These are phyloP conservation scores for Aspergillus calidoustus DNA, from an alignment of 2,329 filamentous ascomycete genomes.

Conservation along the genomic window DNA sequence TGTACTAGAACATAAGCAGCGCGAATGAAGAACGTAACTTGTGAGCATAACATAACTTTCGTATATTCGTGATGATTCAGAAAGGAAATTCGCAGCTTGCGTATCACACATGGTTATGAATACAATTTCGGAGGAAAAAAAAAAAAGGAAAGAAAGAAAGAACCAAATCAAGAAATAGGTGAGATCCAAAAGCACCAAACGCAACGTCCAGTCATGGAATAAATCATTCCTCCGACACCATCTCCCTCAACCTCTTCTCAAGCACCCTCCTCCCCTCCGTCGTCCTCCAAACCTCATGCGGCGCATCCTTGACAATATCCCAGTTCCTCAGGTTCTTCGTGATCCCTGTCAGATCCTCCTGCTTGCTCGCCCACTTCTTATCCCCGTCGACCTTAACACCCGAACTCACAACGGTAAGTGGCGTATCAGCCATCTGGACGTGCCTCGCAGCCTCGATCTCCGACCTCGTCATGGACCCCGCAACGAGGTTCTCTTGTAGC, in stretches of 20 bases:
- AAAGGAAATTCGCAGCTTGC: not conserved
- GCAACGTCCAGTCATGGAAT: not conserved
- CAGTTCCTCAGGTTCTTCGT: slow-evolving; percentile 79
- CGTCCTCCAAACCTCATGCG: slow-evolving; percentile 84
- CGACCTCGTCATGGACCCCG: slow-evolving; percentile 78
- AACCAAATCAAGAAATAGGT: not conserved
- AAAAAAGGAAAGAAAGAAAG: not conserved
- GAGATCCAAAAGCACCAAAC: not conserved
- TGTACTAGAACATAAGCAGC: not conserved
- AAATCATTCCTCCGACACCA: slow-evolving; percentile 54
- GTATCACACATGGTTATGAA: not conserved
- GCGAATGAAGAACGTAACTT: not conserved
- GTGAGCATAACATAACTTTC: not conserved
- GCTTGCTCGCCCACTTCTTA: slow-evolving; percentile 77
- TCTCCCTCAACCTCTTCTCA: slow-evolving; percentile 75
- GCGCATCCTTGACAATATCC: slow-evolving; percentile 84
- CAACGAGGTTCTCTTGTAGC: slow-evolving; percentile 90
- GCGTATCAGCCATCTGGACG: slow-evolving; percentile 77
- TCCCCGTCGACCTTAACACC: slow-evolving; percentile 71
- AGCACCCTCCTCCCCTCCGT: slow-evolving; percentile 72
- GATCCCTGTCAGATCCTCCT: slow-evolving; percentile 79
- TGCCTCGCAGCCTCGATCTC: slow-evolving; percentile 78
- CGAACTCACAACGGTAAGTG: slow-evolving; percentile 81
- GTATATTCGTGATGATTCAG: not conserved
- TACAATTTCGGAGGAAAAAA: not conserved